Base-by-base conservation (phyloP, 225 moss, liverwort and hornwort species). In the Neckera pumila region DNA sequence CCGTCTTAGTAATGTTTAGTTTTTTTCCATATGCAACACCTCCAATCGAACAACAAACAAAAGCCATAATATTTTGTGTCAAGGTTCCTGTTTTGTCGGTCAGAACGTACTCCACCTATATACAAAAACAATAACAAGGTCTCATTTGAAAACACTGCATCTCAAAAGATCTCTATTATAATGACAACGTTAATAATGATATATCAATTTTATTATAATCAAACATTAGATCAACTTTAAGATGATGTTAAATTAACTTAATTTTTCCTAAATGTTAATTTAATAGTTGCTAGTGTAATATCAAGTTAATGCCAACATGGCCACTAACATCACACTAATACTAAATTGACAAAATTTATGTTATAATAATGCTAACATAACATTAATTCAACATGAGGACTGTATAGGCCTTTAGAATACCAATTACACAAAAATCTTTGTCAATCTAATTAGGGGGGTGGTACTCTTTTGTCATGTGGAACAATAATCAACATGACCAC, bases 1-100 rank as follows among this genome's bases (percentile, higher is more conserved):
- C 90, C 30, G 76, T 88, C 45, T 81, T 89, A 9, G 6, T 36
- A 19, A 54, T 20, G 38, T 89, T 89, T 63, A 77, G 31, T 30
- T 89, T 84, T 75, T 91, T 93, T 42, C 97, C 97, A 87, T 96
- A 97, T 26, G 90, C 43, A 76, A 88, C 66, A 62, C 96, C 96
- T n/a, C 93, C 93, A 74, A 97, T 93, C 14, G 97, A 97, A 85
- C 97, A 97, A 76, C 94, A 94, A 27, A 96, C 97, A 91, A 97
- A 97, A 14, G 95, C 95, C 97, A 97, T 96, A 43, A 95, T 89
- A 85, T 97, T 97, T 83, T 97, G 95, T 30, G 97, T 97, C 81
- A 97, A 88, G 30, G 97, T 97, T 49, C 97, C 96, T 47, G 96
- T 97, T 91, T 97, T 97, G 83, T 97, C 95, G 7, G 94, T 91